Base-by-base conservation (phyloP, 192 early-diverging fungal genomes). In the Backusella sp. region DNA sequence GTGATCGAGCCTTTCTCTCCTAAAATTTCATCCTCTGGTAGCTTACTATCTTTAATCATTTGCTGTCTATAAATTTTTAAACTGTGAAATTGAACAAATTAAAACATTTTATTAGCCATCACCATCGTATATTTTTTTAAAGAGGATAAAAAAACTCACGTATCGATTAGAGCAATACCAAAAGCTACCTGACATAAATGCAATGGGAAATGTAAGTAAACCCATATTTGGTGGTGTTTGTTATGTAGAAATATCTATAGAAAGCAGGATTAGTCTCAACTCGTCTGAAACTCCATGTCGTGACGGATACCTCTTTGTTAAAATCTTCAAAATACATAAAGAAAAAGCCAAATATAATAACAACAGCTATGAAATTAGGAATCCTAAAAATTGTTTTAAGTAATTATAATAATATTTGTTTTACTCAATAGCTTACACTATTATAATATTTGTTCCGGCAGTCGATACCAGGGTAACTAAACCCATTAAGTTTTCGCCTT, bases 301-400 rank as follows among this genome's bases (percentile, higher is more conserved):
- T 28, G 21, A 62, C 26, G 2, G 41, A 78, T 53, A 77, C 81
- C 74, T 85, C 84, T 65, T 87, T 84, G 44, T 81, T 82, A 37
- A 85, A 87, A 37, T 87, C 84, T 30, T 87, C 86, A 83, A 87
- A 87, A 56, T 87, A 87, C 49, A 85, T 74, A 70, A 87, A 87
- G 71, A 84, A 87, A 37, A 85, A 83, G 8, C 86, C 84, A 74
- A 85, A 83, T 35, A 87, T 81, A 46, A 87, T 75, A 11, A 79
- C 78, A 15, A 87, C 84, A 23, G 86, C 84, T 69, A 86, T 81
- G 41, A 86, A 83, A 76, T 82, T 77, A 41, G 84, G 79, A 4
- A 73, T 44, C 3, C 74, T 79, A 59, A 17, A 32, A 5, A 46
- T 37, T 28, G 14, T 2, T 53, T 19, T 42, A 11, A 65, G 14